phyloP scores from a whole-genome alignment of 768 basidiomycete species.

The Hygrocybe coccinea region DNA sequence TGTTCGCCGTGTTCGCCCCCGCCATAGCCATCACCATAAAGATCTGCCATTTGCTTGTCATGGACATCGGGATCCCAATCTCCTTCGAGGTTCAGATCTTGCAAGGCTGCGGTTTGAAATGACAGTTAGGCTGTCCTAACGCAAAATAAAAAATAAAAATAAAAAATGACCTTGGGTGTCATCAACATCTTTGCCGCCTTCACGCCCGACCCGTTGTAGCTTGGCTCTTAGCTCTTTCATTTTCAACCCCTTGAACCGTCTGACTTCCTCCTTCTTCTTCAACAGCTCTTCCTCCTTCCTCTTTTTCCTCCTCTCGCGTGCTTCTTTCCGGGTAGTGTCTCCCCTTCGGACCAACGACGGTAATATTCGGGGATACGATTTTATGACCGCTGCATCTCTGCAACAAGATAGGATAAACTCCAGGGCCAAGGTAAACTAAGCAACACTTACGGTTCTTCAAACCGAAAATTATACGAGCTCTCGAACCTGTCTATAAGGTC shows the following conservation, averaged over 20 bases:
- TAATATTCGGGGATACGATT: conserved; percentile 72
- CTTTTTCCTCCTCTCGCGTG: conserved; percentile 70
- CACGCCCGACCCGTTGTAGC: conserved; percentile 64
- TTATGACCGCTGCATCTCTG: conserved; percentile 62
- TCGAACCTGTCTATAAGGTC: conserved; percentile 91
- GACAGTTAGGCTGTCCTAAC: not conserved
- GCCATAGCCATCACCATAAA: conserved; percentile 29
- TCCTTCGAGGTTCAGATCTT: conserved; percentile 77
- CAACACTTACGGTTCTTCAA: conserved; percentile 83
- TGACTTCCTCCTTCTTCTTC: conserved; percentile 75
- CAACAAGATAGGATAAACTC: not conserved
- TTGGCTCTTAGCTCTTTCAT: conserved; percentile 74
- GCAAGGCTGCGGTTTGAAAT: conserved; percentile 48
- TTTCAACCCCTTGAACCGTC: conserved; percentile 77
- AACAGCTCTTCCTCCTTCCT: conserved; percentile 74
- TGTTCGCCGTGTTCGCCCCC: conserved; percentile 14
- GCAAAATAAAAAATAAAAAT: not conserved
- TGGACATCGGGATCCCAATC: conserved; percentile 90
- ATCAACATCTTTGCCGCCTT: conserved; percentile 56
- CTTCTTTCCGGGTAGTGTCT: conserved; percentile 77
- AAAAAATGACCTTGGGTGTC: conserved; percentile 32
- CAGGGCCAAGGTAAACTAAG: not conserved
- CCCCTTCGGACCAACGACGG: conserved; percentile 60
- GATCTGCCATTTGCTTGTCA: conserved; percentile 70
- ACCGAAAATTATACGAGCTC: conserved; percentile 95